Conservation (phyloP, 192 early-diverging fungal species). For the Podila verticillata region DNA sequence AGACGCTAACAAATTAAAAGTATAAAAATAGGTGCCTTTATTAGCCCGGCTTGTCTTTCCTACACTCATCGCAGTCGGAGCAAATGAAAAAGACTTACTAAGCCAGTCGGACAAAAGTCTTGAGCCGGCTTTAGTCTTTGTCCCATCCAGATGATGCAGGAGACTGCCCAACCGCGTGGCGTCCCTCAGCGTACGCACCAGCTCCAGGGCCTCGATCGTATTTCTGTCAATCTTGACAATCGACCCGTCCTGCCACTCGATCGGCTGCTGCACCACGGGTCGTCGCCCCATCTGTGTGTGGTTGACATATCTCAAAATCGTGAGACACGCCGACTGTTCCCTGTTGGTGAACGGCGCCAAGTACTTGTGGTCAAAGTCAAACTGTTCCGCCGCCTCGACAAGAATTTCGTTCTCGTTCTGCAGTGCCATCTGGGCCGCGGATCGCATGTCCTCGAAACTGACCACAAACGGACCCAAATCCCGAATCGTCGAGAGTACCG, state of each 20-base stretch:
- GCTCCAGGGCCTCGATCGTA: constrained; percentile 81
- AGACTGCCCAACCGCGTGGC: constrained; percentile 69
- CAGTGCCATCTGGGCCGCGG: constrained; percentile 28
- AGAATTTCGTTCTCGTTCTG: constrained; percentile 29
- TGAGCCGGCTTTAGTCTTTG: constrained; percentile 82
- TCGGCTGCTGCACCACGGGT: constrained; percentile 72
- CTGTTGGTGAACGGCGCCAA: constrained; percentile 35
- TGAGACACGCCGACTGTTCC: constrained; percentile 53
- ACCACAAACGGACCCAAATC: constrained; percentile 11
- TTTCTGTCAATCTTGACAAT: constrained; percentile 84
- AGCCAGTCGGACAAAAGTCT: constrained; percentile 79
- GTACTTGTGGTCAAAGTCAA: constrained; percentile 30
- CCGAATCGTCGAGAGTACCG: constrained; percentile 16
- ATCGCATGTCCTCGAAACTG: constrained; percentile 38
- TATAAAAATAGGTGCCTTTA: background rate
- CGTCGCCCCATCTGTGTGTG: constrained; percentile 73
- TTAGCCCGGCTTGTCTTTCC: too few species aligned
- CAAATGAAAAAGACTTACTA: constrained; percentile 18
- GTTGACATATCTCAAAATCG: constrained; percentile 77
- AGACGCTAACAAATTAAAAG: constrained; percentile 54
- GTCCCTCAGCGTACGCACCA: constrained; percentile 67
- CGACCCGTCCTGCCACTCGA: constrained; percentile 59
- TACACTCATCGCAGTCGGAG: too few species aligned
- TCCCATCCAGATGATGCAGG: constrained; percentile 76
- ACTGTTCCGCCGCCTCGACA: constrained; percentile 7